Evolutionary conservation across 108 stramenopile genomes (phyloP).

Genomic region (Conticribra guillardii): DNA sequence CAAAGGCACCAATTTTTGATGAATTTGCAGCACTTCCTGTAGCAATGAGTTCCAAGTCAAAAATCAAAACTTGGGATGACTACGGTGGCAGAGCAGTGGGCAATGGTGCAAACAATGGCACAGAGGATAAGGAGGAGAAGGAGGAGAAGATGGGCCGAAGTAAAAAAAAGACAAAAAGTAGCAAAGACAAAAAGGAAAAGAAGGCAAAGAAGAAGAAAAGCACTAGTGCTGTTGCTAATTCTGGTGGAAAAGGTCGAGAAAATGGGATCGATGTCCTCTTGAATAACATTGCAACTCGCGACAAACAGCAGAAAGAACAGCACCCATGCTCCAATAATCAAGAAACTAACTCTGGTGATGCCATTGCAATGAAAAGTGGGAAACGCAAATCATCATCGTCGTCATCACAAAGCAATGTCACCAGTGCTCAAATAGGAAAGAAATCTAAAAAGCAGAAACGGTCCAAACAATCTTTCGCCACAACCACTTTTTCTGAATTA

Average conservation of each 20-base stretch:
- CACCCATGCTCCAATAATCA: no score
- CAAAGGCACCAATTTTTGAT: no score
- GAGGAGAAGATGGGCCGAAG: not conserved
- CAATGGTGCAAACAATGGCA: not conserved
- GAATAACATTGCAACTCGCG: not conserved
- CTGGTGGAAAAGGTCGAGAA: no score
- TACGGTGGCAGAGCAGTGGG: conserved; percentile 20
- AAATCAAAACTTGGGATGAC: conserved; percentile 22
- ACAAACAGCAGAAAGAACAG: not conserved
- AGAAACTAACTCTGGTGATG: no score
- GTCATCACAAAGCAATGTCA: no score
- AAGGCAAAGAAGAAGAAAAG: no score
- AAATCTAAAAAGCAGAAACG: no score
- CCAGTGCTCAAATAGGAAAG: no score
- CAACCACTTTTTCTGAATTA: conserved; percentile 4
- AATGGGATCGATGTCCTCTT: not conserved
- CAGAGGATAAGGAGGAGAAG: conserved; percentile 14
- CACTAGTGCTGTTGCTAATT: no score
- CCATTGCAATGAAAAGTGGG: not conserved
- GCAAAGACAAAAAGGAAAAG: conserved; percentile 13
- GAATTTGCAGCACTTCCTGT: no score
- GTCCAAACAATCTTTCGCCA: no score
- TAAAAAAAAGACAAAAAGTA: conserved; percentile 1
- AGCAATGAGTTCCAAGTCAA: not conserved
- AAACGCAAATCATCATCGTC: conserved; percentile 19